phyloP scores from a whole-genome alignment of 768 basidiomycete genomes.

The Pilatotrama ljubarskyi region DNA sequence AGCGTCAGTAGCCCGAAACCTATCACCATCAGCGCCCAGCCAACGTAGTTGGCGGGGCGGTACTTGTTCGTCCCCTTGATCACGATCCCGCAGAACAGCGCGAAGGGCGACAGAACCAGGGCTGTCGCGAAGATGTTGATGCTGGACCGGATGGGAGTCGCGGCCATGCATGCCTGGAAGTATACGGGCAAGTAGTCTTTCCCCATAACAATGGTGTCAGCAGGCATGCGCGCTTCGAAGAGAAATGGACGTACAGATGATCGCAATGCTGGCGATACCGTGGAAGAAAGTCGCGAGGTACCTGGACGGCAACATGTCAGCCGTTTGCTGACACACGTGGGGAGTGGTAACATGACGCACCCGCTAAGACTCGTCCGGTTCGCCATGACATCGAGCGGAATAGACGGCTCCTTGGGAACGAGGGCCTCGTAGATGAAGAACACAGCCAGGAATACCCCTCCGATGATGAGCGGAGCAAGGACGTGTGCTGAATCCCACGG shows the following conservation, averaged over 20 bases:
- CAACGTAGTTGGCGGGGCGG: constrained; percentile 29
- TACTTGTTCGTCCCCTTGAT: constrained; percentile 32
- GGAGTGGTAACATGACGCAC: not conserved
- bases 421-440: constrained; percentile 7
- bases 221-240: not conserved
- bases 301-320: constrained; percentile 10
- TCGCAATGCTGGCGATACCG: constrained; percentile 5
- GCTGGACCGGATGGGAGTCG: constrained; percentile 38
- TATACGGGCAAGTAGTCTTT: constrained; percentile 44
- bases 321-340: not conserved
- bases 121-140: constrained; percentile 36
- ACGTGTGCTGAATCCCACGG: constrained; percentile 38
- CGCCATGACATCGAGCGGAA: constrained; percentile 4
- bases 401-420: constrained; percentile 2
- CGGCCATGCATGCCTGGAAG: constrained; percentile 44
- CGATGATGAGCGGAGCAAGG: constrained; percentile 38
- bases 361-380: constrained; percentile 15
- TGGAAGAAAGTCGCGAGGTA: constrained; percentile 30
- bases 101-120: constrained; percentile 38
- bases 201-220: not conserved
- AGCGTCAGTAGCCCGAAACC: constrained; percentile 26
- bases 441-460: not conserved
- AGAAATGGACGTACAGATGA: not conserved
- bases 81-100: not conserved
- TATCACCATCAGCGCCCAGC: constrained; percentile 18